phyloP scores from a whole-genome alignment of 2,329 filamentous ascomycete genomes.

The Tolypocladium tundrense region DNA sequence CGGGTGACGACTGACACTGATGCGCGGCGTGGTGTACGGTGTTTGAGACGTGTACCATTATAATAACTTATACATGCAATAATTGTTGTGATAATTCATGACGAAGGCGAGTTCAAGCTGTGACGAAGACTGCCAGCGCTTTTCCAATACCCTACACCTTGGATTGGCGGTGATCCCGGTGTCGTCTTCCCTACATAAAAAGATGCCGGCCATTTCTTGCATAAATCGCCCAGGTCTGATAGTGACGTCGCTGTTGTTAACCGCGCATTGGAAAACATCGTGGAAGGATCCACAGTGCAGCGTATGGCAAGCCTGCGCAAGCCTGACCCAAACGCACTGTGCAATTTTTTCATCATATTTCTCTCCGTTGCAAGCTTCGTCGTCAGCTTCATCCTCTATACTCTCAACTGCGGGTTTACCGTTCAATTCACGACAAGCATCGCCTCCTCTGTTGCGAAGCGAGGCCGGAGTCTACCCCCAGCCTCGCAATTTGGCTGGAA shows the following conservation, averaged over 20 bases:
- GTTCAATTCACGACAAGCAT: neutral
- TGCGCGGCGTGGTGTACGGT: slow-evolving; percentile 17
- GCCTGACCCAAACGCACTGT: neutral
- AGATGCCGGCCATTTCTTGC: no score
- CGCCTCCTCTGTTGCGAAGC: neutral
- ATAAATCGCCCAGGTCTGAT: no score
- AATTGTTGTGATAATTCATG: neutral
- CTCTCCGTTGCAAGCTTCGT: neutral
- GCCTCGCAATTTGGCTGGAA: neutral
- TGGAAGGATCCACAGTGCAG: neutral
- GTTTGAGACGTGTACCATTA: slow-evolving; percentile 10
- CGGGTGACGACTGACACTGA: slow-evolving; percentile 19
- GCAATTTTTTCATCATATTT: neutral
- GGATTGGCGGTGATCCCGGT: no score
- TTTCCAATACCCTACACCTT: no score
- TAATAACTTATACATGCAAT: neutral
- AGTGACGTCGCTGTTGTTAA: no score
- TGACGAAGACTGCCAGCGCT: no score
- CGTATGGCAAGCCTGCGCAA: neutral
- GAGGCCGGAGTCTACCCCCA: no score
- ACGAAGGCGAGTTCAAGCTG: neutral
- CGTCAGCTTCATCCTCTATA: neutral
- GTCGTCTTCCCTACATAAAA: no score
- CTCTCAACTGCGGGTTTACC: neutral
- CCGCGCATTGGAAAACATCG: neutral